Evolutionary conservation across 805 yeast species (phyloP), one percentile per base, ranked within the genome.

Genomic region (Ogataea paraovalis): DNA sequence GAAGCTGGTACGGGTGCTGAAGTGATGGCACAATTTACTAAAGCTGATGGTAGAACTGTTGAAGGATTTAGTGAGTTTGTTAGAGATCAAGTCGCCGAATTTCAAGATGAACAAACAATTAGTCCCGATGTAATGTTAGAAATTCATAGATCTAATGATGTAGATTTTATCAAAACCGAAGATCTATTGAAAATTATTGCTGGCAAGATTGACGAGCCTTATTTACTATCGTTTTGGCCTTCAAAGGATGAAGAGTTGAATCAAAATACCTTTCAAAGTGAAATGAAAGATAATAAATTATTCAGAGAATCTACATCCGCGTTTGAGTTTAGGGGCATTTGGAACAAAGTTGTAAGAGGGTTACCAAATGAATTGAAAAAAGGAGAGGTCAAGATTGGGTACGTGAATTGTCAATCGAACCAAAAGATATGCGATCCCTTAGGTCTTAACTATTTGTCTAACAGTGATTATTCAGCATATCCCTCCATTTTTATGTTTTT

Each of bases 171-270:
- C 13, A 54, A 66, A 27, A 67, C 74, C 1, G 71, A 69, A 44
- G 69, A 72, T 13, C 58, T 84, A 55, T 48, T 80, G 40, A 63
- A 71, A 13, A 55, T 82, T 4, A 66, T 84, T 9, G 76, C 76
- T 0, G 87, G 88, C 1, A 70, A 74, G 16, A 59, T 59, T 6
- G 60, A 65, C 1, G 65, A 67, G 23, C 87, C 92, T 2, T 64
- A 70, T 45, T 66, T 86, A 51, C 72, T 86, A 3, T 75, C 86
- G 14, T 81, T 86, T 50, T 85, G 85, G 79, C 90, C 91, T 2
- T 65, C 81, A 2, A 63, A 73, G 4, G 70, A 73, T 41, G 62
- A 74, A 25, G 68, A 76, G 46, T 64, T 71, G 56, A 59, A 63
- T 44, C 50, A 46, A 19, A 52, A 59, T 2, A 67, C 64, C 36